phyloP scores from a whole-genome alignment of 2,329 filamentous ascomycete genomes.

The Fusarium heterosporum region DNA sequence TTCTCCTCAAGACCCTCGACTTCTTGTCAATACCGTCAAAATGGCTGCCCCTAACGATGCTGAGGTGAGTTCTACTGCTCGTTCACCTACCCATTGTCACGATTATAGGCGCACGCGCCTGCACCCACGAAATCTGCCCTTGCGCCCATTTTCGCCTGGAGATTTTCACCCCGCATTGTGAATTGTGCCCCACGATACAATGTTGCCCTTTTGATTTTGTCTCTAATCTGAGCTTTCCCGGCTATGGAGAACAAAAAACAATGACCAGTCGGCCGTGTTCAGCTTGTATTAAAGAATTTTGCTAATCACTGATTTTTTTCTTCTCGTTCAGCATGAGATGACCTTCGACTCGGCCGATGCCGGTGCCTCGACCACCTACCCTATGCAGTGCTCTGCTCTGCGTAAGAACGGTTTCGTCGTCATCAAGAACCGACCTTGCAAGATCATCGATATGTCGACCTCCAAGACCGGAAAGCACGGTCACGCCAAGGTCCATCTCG shows the following conservation, averaged over 20 bases:
- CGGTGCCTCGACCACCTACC: conserved; percentile 92
- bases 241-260: conserved; percentile 8
- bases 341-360: conserved; percentile 94
- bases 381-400: conserved; percentile 99
- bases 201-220: conserved; percentile 32
- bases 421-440: conserved; percentile 99
- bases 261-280: conserved; percentile 7
- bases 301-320: conserved; percentile 41
- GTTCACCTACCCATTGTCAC: conserved; percentile 9
- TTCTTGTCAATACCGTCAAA: conserved; percentile 61
- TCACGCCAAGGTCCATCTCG: conserved; percentile 99
- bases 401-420: conserved; percentile 99
- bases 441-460: conserved; percentile 99
- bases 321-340: conserved; percentile 68
- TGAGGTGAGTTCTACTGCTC: conserved; percentile 59
- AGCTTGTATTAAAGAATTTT: conserved; percentile 18
- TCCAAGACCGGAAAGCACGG: conserved; percentile 99
- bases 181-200: conserved; percentile 53
- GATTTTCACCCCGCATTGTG: conserved; percentile 62
- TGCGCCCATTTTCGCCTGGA: conserved; percentile 50
- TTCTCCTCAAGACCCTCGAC: conserved; percentile 48
- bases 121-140: conserved; percentile 40
- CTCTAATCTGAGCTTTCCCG: conserved; percentile 27
- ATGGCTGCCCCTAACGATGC: conserved; percentile 61
- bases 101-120: conserved; percentile 41